A percentile compares a stretch with the other conserved stretches of the same genome.
These are phyloP conservation scores for Sparassis latifolia DNA, from an alignment of 1,284 basidiomycete genomes.

Conservation along the genomic window DNA sequence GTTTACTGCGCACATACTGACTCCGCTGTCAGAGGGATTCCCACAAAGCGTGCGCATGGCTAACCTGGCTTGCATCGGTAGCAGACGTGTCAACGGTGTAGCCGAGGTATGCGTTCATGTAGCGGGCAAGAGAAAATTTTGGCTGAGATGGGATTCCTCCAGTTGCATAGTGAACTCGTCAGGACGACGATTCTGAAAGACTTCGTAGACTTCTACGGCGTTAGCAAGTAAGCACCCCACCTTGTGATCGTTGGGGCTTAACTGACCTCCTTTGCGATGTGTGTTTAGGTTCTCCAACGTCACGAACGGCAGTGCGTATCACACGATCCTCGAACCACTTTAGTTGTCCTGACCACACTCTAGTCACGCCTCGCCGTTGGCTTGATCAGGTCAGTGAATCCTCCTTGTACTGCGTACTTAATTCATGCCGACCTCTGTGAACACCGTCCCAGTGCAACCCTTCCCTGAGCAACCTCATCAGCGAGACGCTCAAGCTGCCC, in stretches of 20 bases:
- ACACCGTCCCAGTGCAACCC: slow-evolving; percentile 71
- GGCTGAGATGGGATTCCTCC: neutral
- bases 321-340: slow-evolving; percentile 3
- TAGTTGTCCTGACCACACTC: neutral
- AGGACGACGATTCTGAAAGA: slow-evolving; percentile 82
- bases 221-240: slow-evolving; percentile 55
- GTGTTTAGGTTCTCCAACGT: slow-evolving; percentile 64
- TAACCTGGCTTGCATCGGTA: slow-evolving; percentile 71
- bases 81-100: slow-evolving; percentile 89
- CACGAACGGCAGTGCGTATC: slow-evolving; percentile 73
- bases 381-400: slow-evolving; percentile 56
- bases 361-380: slow-evolving; percentile 83
- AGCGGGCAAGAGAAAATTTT: no score
- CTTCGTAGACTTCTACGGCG: slow-evolving; percentile 82
- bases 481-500: slow-evolving; percentile 70
- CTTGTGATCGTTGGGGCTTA: neutral
- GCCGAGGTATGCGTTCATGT: slow-evolving; percentile 51
- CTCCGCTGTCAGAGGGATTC: slow-evolving; percentile 56
- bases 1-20: neutral
- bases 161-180: slow-evolving; percentile 73
- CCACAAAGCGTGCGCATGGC: slow-evolving; percentile 89
- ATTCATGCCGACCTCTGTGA: neutral
- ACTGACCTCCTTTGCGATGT: neutral
- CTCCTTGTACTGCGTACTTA: neutral
- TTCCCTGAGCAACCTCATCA: slow-evolving; percentile 75